These are phyloP conservation scores for Venturia nashicola DNA, from an alignment of 2,329 filamentous ascomycete genomes.

Conservation along the genomic window DNA sequence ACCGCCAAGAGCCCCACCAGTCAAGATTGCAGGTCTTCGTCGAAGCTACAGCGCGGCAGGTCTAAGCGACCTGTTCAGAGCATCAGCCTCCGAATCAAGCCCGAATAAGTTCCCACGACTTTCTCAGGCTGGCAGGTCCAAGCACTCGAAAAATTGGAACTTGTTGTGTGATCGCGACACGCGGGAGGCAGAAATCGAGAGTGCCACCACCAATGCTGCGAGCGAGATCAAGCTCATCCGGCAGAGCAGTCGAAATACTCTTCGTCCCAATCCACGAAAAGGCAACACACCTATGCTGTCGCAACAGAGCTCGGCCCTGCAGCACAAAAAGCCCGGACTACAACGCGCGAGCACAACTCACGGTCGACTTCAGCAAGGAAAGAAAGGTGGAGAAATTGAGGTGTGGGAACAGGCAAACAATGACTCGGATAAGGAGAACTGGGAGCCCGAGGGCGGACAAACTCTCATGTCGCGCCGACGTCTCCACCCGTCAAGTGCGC, in stretches of 20 bases:
- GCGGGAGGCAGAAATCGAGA: slow-evolving; percentile 66
- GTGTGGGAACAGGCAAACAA: slow-evolving; percentile 41
- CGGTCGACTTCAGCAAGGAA: slow-evolving; percentile 13
- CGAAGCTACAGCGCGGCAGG: slow-evolving; percentile 58
- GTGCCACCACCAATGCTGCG: slow-evolving; percentile 46
- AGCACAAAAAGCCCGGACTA: slow-evolving; percentile 23
- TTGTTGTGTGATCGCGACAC: slow-evolving; percentile 74
- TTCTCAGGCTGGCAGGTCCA: slow-evolving; percentile 47
- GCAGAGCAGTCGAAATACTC: slow-evolving; percentile 39
- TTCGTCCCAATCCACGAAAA: slow-evolving; percentile 46
- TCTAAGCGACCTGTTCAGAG: slow-evolving; percentile 22
- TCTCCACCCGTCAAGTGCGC: not conserved
- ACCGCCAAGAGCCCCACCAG: slow-evolving; percentile 42
- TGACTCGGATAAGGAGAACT: slow-evolving; percentile 95
- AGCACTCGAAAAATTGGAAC: slow-evolving; percentile 83
- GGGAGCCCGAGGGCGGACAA: slow-evolving; percentile 38
- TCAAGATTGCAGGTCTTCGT: slow-evolving; percentile 41
- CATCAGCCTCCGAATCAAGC: slow-evolving; percentile 13
- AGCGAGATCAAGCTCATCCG: slow-evolving; percentile 66
- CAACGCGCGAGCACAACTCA: slow-evolving; percentile 23
- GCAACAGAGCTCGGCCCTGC: slow-evolving; percentile 24
- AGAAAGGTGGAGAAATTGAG: slow-evolving; percentile 14
- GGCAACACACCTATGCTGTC: slow-evolving; percentile 41
- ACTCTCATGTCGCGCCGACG: slow-evolving; percentile 15
- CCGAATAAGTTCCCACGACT: slow-evolving; percentile 30